Base-by-base conservation (phyloP, 306 rosid species). In the Trifolium dubium region DNA sequence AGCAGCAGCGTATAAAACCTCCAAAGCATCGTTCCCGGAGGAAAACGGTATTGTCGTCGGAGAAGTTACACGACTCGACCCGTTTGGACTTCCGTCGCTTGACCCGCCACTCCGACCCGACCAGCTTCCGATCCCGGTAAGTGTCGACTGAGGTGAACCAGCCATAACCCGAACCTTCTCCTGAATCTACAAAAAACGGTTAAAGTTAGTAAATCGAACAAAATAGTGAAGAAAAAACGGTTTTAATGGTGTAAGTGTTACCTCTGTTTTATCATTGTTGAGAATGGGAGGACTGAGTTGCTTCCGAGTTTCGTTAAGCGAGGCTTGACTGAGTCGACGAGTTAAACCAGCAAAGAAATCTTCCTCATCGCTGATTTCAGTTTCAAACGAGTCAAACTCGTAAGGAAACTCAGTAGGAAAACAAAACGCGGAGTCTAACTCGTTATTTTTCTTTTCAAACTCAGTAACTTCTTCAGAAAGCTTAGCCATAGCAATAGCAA, bases 91-190 rank as follows among this genome's bases (percentile, higher is more conserved):
- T 23, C 89, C 93, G 4, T 91, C 89, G 23, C 86, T 83, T 1
- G 92, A 89, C 8, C 71, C 82, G 4, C 72, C 67, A 5, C 92
- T 84, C 10, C 86, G 78, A 70, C 81, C 83, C 0, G 96, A 87
- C 91, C 91, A 87, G 88, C 92, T 77, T 5, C 92, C 95, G 56
- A 88, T 79, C 71, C 99, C 93, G 13, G 84, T 78, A 35, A 92
- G 79, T 6, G 87, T 90, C 29, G 99, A 94, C 88, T 92, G 93
- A 1, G 97, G 99, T 2, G 99, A 94, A 13, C 90, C 83, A 8
- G 96, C 69, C 30, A 81, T 6, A 0, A 54, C 89, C 46, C 78
- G 67, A 60, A 69, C 1, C 54, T 60, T 81, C 37, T 78, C 80
- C 71, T 78, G 76, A 2, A 11, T 40, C 83, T 63, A 41, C 3